Conservation (phyloP, 176 grass and related monocot species). For the Ensete ventricosum region DNA sequence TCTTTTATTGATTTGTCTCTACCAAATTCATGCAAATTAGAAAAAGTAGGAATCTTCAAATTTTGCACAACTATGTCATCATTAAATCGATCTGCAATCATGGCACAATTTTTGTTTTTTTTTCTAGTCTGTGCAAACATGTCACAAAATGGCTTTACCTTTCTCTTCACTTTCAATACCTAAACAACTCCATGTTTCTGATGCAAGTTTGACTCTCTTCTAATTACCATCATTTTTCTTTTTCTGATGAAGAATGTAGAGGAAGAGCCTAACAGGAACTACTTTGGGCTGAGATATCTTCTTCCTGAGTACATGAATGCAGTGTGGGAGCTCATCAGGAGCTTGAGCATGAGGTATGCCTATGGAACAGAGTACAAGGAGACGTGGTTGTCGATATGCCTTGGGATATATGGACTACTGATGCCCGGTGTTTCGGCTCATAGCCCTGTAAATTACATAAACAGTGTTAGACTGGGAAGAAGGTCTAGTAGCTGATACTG, state of each 20-base stretch:
- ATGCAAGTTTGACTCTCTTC: background rate
- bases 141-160: too few relatives aligned
- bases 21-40: too few relatives aligned
- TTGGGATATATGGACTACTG: slow-evolving; percentile 25
- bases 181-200: background rate
- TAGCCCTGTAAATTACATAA: slow-evolving; percentile 41
- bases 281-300: background rate
- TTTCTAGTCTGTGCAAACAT: too few relatives aligned
- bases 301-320: slow-evolving; percentile 22
- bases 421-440: slow-evolving; percentile 41
- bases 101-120: too few relatives aligned
- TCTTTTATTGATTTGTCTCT: too few relatives aligned
- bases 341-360: slow-evolving; percentile 19
- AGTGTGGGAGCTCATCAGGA: slow-evolving; percentile 31
- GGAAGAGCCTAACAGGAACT: slow-evolving; percentile 30
- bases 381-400: slow-evolving; percentile 33
- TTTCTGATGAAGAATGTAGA: slow-evolving; percentile 19
- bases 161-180: too few relatives aligned
- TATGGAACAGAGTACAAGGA: slow-evolving; percentile 33
- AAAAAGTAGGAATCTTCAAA: too few relatives aligned
- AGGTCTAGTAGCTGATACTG: too few relatives aligned
- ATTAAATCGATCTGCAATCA: too few relatives aligned
- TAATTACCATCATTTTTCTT: background rate
- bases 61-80: too few relatives aligned
- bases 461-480: slow-evolving; percentile 28